These are phyloP conservation scores for Plasmodium gonderi DNA, from an alignment of 169 alveolate species.

Conservation along the genomic window DNA sequence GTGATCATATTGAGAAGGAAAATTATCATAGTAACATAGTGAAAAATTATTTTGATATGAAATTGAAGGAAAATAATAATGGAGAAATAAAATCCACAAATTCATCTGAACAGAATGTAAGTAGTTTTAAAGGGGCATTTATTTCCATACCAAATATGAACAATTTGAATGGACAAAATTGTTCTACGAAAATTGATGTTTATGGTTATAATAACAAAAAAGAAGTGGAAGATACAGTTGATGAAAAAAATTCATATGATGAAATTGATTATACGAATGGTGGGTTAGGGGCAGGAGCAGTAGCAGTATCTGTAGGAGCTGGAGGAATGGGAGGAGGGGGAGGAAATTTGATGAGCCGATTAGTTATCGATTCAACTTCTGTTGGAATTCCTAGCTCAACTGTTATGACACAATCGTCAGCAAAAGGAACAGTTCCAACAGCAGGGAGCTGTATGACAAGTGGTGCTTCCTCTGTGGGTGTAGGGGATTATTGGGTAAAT, in stretches of 20 bases:
- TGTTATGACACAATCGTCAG: background rate
- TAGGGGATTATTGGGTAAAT: background rate
- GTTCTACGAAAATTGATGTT: background rate
- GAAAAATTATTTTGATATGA: background rate
- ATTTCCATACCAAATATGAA: constrained; percentile 4
- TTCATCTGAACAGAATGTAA: background rate
- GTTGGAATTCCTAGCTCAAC: background rate
- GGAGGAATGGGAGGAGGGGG: background rate
- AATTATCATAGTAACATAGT: background rate
- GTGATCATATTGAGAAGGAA: background rate
- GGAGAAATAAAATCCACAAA: background rate
- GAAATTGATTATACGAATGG: background rate
- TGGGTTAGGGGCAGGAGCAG: background rate
- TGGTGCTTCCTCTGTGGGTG: background rate
- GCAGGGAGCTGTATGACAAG: background rate
- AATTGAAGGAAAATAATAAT: constrained; percentile 2
- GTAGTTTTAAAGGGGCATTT: background rate
- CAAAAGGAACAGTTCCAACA: background rate
- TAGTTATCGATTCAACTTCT: background rate
- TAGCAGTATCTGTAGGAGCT: background rate
- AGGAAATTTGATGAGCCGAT: background rate
- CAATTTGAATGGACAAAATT: background rate
- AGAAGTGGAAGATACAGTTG: background rate
- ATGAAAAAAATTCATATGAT: background rate
- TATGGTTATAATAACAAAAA: background rate